Evolutionary conservation across 1,284 basidiomycete genomes (phyloP).

Genomic region (Ganoderma boninense): DNA sequence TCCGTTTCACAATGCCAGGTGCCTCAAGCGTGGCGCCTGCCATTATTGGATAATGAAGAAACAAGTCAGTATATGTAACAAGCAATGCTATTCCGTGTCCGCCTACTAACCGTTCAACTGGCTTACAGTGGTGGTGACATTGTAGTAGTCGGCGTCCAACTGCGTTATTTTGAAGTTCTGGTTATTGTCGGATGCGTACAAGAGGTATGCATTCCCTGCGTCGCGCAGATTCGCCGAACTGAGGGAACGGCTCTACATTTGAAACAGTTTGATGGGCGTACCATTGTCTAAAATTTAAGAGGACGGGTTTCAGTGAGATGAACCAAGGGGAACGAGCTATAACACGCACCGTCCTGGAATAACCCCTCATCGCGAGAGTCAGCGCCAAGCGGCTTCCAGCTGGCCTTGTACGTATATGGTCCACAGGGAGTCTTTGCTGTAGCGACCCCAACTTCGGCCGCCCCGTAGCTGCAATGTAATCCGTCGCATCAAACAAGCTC

Average conservation of each 20-base stretch:
- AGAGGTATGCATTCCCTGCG: slow-evolving; percentile 55
- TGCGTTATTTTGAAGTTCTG: slow-evolving; percentile 73
- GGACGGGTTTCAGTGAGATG: background rate
- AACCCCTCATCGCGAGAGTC: slow-evolving; percentile 69
- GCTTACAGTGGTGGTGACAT: slow-evolving; percentile 57
- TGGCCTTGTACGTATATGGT: slow-evolving; percentile 63
- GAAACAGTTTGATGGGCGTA: slow-evolving; percentile 12
- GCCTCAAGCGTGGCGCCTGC: slow-evolving; percentile 66
- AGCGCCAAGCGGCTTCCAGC: slow-evolving; percentile 65
- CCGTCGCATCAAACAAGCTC: slow-evolving; percentile 8
- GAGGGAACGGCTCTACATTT: background rate
- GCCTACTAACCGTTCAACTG: slow-evolving; percentile 52
- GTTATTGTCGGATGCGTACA: slow-evolving; percentile 74
- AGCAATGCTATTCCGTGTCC: background rate
- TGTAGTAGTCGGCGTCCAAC: slow-evolving; percentile 65
- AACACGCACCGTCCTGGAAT: slow-evolving; percentile 59
- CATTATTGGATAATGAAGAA: background rate
- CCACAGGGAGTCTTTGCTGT: slow-evolving; percentile 66
- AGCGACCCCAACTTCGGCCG: slow-evolving; percentile 69
- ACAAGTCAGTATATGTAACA: background rate
- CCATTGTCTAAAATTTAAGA: slow-evolving; percentile 27
- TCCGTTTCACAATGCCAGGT: slow-evolving; percentile 67
- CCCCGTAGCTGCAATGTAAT: slow-evolving; percentile 58
- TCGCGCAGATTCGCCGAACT: slow-evolving; percentile 34
- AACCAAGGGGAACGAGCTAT: background rate